Conservation (phyloP, 345 rosid genomes). For the Salix dunnii region DNA sequence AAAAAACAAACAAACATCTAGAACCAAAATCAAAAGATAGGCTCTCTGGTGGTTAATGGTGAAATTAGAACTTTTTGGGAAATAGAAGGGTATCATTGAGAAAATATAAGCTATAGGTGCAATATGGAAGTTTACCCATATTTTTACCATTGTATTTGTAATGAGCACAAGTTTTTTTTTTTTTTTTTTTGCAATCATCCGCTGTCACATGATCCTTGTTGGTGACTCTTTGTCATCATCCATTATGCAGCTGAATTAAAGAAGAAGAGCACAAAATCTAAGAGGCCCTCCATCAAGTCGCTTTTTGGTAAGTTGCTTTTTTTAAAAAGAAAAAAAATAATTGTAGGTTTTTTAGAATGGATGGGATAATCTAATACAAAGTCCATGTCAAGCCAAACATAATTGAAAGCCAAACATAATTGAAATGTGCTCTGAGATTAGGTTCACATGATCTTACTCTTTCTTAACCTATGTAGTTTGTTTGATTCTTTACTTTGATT, state of each 20-base stretch:
- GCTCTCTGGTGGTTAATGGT: not conserved
- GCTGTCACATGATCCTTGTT: not conserved
- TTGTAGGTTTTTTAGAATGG: not conserved
- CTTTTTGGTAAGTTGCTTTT: conserved; percentile 25
- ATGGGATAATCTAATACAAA: not conserved
- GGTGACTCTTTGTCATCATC: not conserved
- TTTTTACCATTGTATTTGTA: not conserved
- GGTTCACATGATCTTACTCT: not conserved
- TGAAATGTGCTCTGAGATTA: not conserved
- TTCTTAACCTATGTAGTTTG: not conserved
- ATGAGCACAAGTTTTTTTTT: not conserved
- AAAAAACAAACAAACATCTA: not conserved
- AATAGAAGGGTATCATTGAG: not conserved
- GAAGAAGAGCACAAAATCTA: conserved; percentile 29
- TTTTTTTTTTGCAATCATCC: not conserved
- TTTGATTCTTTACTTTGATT: not conserved
- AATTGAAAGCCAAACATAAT: not conserved
- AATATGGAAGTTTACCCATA: not conserved
- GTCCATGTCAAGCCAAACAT: not conserved
- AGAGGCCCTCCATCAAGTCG: conserved; percentile 34
- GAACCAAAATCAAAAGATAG: not conserved
- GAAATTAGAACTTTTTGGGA: not conserved
- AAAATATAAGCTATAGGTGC: not conserved
- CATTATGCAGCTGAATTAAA: conserved; percentile 25
- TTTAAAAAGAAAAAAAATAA: not conserved